Base-by-base conservation (phyloP, 2,329 filamentous ascomycete species). In the Cladosporium colombiae region DNA sequence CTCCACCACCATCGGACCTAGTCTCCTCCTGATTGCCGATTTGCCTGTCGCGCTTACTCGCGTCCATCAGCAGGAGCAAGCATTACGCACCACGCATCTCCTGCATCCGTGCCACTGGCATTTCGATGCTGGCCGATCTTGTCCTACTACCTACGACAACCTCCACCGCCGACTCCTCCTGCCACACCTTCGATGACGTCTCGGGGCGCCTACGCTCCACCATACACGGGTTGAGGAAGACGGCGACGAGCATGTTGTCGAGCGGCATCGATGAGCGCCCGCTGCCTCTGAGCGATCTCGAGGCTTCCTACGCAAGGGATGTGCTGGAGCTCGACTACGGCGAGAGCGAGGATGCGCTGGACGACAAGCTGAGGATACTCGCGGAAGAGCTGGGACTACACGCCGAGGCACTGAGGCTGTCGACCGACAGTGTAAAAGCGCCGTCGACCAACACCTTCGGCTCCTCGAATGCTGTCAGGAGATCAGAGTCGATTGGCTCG, bases 401-500 rank as follows among this genome's bases (percentile, higher is more conserved):
- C 37, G 50, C 69, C 2, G 64, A 67, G 49, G 68, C 62, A 6
- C 29, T 60, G 31, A 25, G 21, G 16, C 21, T 59, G 31, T 59
- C 66, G 55, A 57, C 55, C 13, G 52, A 46, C 62, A 65, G 62
- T 14, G 65, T 18, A 35, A 35, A 68, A 59, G 64, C 62, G 40
- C 57, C 62, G 14, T 63, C 68, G 60, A 68, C 64, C 40, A 55
- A 65, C 35, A 68, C 66, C 52, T 66, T 69, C 16, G 69, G 69
- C 29, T 67, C 66, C 27, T 68, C 69, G 37, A 69, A 55, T 60
- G 55, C 37, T 25, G 27, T 63, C n/a, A 40, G 74, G 29, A 67
- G 72, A 13, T 77, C 76, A 14, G 70, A 71, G 33, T 77, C 75
- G 1, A 66, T 74, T 33, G 70, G 71, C 27, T 78, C 76, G 5